phyloP scores from a whole-genome alignment of 129 eudicot genomes.

The Logfia minima region DNA sequence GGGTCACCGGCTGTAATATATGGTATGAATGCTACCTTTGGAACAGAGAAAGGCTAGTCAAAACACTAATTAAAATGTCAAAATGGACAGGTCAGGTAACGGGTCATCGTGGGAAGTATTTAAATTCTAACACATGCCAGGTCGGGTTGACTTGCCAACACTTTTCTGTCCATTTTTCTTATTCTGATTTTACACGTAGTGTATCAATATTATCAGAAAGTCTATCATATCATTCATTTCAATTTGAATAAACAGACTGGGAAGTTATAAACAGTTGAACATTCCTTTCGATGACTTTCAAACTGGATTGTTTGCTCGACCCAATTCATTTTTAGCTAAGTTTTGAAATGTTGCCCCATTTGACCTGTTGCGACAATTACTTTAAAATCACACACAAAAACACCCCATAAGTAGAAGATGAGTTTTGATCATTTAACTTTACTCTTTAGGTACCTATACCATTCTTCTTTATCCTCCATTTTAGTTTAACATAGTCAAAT shows the following conservation, averaged over 20 bases:
- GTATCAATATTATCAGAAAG: neutral
- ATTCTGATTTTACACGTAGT: neutral
- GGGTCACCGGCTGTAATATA: slow-evolving; percentile 98
- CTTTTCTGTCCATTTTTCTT: neutral
- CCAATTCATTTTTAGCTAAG: neutral
- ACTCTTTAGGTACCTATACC: too few relatives aligned
- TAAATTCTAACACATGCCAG: neutral
- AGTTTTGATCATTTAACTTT: too few relatives aligned
- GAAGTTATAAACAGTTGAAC: neutral
- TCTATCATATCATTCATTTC: neutral
- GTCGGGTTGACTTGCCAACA: neutral
- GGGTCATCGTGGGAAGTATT: neutral
- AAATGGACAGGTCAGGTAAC: neutral
- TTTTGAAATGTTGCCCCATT: neutral
- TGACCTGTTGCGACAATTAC: neutral
- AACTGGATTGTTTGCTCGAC: neutral
- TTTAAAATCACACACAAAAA: neutral
- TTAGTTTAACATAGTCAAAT: too few relatives aligned
- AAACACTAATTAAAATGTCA: neutral
- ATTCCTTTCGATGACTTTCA: neutral
- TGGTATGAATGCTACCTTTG: slow-evolving; percentile 91
- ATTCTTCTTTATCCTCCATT: too few relatives aligned
- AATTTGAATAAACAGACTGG: neutral
- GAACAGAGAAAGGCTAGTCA: slow-evolving; percentile 31
- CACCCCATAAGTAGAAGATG: neutral